A percentile compares a stretch with the other conserved stretches of the same genome.
phyloP scores from a whole-genome alignment of 2,329 filamentous ascomycete species.

The Corinectria fuckeliana region DNA sequence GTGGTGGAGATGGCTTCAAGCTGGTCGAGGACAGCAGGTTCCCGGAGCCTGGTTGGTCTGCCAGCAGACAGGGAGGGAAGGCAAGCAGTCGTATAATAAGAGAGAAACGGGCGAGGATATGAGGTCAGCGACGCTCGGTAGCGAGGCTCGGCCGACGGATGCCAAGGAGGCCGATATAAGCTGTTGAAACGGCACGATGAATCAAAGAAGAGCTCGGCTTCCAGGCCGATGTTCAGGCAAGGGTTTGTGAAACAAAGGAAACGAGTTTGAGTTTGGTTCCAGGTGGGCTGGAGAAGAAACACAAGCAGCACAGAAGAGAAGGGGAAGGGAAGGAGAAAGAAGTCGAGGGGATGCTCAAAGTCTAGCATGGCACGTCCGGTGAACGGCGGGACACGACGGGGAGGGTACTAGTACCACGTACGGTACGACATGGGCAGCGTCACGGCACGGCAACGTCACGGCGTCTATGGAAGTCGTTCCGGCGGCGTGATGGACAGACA shows the following conservation, averaged over 20 bases:
- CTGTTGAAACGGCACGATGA: background rate
- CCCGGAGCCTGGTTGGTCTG: slow-evolving; percentile 1
- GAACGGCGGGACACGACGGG: background rate
- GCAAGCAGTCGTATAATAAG: too few relatives aligned
- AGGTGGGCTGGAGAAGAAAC: background rate
- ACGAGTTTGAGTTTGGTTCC: background rate
- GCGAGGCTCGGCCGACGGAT: background rate
- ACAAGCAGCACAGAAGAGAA: background rate
- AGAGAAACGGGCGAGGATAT: background rate
- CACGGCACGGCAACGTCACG: background rate
- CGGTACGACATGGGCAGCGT: background rate
- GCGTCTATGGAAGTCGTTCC: too few relatives aligned
- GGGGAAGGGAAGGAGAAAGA: background rate
- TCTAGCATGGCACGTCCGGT: background rate
- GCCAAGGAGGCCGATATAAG: background rate
- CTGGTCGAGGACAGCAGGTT: background rate
- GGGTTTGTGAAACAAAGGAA: slow-evolving; percentile 2
- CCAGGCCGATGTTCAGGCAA: background rate
- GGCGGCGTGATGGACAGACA: too few relatives aligned
- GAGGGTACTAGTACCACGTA: too few relatives aligned
- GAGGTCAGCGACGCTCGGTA: background rate
- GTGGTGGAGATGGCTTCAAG: background rate
- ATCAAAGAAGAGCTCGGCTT: background rate
- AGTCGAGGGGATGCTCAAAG: background rate
- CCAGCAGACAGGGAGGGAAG: slow-evolving; percentile 11